Evolutionary conservation across 768 basidiomycete genomes (phyloP).

Genomic region (Agaricus subrufescens): DNA sequence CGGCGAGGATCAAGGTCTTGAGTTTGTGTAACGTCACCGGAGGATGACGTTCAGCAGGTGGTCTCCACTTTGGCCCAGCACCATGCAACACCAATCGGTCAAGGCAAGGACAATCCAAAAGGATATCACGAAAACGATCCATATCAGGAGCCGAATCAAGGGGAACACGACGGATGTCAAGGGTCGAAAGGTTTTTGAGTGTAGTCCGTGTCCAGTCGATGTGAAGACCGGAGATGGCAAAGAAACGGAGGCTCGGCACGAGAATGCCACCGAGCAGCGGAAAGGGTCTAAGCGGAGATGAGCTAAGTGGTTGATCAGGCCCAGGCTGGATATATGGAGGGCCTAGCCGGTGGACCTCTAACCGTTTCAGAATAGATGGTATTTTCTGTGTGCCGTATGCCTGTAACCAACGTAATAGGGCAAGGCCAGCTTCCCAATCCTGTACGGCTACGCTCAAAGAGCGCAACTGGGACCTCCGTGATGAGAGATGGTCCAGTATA

Average conservation of each 20-base stretch:
- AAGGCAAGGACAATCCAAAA: slow-evolving; percentile 43
- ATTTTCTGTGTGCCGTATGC: slow-evolving; percentile 25
- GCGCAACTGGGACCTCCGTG: slow-evolving; percentile 52
- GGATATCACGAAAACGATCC: slow-evolving; percentile 46
- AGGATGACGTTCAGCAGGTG: slow-evolving; percentile 9
- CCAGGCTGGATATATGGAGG: slow-evolving; percentile 42
- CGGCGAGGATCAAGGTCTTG: slow-evolving; percentile 51
- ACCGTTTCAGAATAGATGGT: slow-evolving; percentile 46
- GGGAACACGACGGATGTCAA: slow-evolving; percentile 63
- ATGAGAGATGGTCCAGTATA: slow-evolving; percentile 47
- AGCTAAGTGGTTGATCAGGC: slow-evolving; percentile 28
- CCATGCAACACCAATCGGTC: slow-evolving; percentile 56
- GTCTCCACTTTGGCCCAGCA: slow-evolving; percentile 46
- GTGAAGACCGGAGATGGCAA: slow-evolving; percentile 56
- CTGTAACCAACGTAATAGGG: slow-evolving; percentile 46
- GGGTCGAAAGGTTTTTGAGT: slow-evolving; percentile 50
- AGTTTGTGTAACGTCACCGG: slow-evolving; percentile 48
- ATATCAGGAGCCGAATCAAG: slow-evolving; percentile 46
- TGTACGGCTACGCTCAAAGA: slow-evolving; percentile 55
- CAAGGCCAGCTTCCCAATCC: slow-evolving; percentile 48
- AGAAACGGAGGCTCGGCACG: slow-evolving; percentile 40
- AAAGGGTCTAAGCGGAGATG: slow-evolving; percentile 24
- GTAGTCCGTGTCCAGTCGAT: slow-evolving; percentile 52
- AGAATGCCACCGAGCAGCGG: slow-evolving; percentile 48
- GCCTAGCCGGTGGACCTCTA: slow-evolving; percentile 63